Percentiles rank a stretch among this genome's conserved stretches.
phyloP scores from a whole-genome alignment of 2,329 filamentous ascomycete species.

The Pseudopyrenochaeta lycopersici region DNA sequence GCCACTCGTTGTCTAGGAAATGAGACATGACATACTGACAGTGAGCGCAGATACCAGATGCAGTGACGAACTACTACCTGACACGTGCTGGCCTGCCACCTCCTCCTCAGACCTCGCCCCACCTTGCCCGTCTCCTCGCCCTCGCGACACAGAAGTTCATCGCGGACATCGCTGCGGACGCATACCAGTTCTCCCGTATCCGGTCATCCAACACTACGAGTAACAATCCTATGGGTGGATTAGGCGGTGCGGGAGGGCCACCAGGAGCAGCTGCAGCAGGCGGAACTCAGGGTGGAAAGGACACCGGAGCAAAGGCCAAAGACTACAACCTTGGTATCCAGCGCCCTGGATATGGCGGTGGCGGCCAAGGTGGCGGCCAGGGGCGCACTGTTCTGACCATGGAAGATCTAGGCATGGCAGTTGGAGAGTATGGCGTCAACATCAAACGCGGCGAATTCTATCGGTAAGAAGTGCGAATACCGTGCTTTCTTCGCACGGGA shows the following conservation, averaged over 20 bases:
- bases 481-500: neutral
- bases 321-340: constrained; percentile 59
- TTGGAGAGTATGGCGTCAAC: constrained; percentile 96
- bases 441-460: constrained; percentile 98
- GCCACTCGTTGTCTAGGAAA: constrained; percentile 43
- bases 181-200: constrained; percentile 97
- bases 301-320: constrained; percentile 54
- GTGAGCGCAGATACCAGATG: constrained; percentile 83
- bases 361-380: constrained; percentile 86
- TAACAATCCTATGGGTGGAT: constrained; percentile 89
- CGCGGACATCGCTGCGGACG: constrained; percentile 94
- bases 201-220: constrained; percentile 89
- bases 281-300: constrained; percentile 62
- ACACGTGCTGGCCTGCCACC: constrained; percentile 94
- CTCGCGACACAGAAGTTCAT: constrained; percentile 99
- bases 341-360: constrained; percentile 71
- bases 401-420: constrained; percentile 98
- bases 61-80: constrained; percentile 97
- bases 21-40: constrained; percentile 18
- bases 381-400: constrained; percentile 95
- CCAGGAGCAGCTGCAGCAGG: constrained; percentile 63
- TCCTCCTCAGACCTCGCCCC: constrained; percentile 87
- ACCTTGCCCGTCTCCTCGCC: constrained; percentile 90
- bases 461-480: constrained; percentile 61
- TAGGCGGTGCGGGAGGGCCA: constrained; percentile 71